phyloP scores from a whole-genome alignment of 164 flowering plant species.

The Piper longum region DNA sequence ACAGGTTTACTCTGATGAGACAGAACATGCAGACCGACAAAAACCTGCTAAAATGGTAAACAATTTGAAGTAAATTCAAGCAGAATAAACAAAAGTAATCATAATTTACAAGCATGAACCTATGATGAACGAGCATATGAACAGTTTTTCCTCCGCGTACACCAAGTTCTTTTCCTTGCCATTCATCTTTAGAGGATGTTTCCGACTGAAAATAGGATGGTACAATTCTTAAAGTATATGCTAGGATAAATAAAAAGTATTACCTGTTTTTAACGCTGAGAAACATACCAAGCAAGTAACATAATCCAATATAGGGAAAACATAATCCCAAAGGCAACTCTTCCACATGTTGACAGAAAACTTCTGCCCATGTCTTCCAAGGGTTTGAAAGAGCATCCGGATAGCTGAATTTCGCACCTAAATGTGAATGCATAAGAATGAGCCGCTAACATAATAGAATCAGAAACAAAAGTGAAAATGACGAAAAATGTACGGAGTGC shows the following conservation, averaged over 20 bases:
- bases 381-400: slow-evolving; percentile 87
- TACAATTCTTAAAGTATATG: slow-evolving; percentile 1
- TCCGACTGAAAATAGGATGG: slow-evolving; percentile 43
- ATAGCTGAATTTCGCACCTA: slow-evolving; percentile 96
- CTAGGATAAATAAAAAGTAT: background rate
- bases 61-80: too few species aligned
- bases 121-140: slow-evolving; percentile 99
- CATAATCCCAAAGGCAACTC: slow-evolving; percentile 90
- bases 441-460: background rate
- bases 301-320: slow-evolving; percentile 67
- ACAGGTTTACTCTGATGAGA: too few species aligned
- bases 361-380: slow-evolving; percentile 94
- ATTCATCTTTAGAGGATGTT: slow-evolving; percentile 93
- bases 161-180: slow-evolving; percentile 99
- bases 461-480: background rate
- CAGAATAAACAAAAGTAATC: background rate
- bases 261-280: slow-evolving; percentile 1
- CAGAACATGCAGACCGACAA: too few species aligned
- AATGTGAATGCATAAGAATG: background rate
- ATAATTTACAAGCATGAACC: slow-evolving; percentile 24
- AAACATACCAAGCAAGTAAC: slow-evolving; percentile 74
- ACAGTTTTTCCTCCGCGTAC: slow-evolving; percentile 90
- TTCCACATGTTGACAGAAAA: slow-evolving; percentile 93
- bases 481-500: too few species aligned
- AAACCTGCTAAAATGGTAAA: too few species aligned